A percentile compares a stretch with the other conserved stretches of the same genome.
Conservation (phyloP, 805 yeast genomes). For the Pichia cephalocereana region DNA sequence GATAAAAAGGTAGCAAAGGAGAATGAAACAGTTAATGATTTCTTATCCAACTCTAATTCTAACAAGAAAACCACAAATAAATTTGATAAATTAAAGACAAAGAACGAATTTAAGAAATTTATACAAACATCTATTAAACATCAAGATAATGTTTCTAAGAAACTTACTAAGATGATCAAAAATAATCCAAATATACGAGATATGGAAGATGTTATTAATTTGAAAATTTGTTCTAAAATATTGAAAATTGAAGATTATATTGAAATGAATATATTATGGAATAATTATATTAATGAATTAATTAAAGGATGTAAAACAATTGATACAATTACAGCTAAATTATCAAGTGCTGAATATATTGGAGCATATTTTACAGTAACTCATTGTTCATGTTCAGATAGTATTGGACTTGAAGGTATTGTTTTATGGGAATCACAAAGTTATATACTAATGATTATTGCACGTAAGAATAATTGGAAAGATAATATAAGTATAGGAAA, state of each 20-base stretch:
- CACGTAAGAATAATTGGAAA: slow-evolving; percentile 32
- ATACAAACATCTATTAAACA: slow-evolving; percentile 28
- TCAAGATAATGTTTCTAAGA: slow-evolving; percentile 32
- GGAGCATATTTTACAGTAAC: slow-evolving; percentile 61
- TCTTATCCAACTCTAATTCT: background rate
- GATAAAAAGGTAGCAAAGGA: slow-evolving; percentile 13
- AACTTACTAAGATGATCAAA: slow-evolving; percentile 22
- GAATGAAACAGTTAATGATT: background rate
- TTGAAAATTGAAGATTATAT: slow-evolving; percentile 39
- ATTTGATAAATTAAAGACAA: slow-evolving; percentile 18
- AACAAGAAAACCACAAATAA: slow-evolving; percentile 11
- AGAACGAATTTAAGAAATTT: slow-evolving; percentile 35
- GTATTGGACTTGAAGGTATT: slow-evolving; percentile 62
- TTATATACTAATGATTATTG: slow-evolving; percentile 53
- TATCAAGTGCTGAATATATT: slow-evolving; percentile 72
- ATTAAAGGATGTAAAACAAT: slow-evolving; percentile 27
- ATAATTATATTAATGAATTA: slow-evolving; percentile 52
- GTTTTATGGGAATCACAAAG: slow-evolving; percentile 80
- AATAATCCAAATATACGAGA: slow-evolving; percentile 17
- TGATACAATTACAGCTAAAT: slow-evolving; percentile 36
- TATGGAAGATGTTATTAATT: slow-evolving; percentile 12
- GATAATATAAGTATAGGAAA: slow-evolving; percentile 7
- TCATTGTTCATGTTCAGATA: slow-evolving; percentile 44
- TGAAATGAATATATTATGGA: slow-evolving; percentile 63
- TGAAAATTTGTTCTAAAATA: slow-evolving; percentile 17